Evolutionary conservation across 2,329 filamentous ascomycete genomes (phyloP).

Genomic region (Madurella fahalii): DNA sequence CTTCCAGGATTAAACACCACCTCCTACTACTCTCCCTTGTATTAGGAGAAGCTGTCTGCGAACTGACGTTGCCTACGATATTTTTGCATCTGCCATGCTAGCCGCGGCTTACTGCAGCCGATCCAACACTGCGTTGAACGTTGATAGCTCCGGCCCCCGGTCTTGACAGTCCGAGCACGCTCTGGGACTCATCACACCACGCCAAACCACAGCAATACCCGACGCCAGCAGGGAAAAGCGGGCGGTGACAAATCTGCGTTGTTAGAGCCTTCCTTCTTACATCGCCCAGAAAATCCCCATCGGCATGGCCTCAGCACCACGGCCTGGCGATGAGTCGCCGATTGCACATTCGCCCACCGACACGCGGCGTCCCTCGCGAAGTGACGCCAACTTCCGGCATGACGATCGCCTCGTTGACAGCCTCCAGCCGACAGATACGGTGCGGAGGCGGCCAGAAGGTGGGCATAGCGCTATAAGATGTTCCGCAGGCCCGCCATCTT

Average conservation of each 20-base stretch:
- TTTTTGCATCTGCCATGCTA: too few relatives aligned
- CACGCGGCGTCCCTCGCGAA: constrained; percentile 40
- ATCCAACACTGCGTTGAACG: too few relatives aligned
- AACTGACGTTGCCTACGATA: too few relatives aligned
- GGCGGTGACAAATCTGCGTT: not conserved
- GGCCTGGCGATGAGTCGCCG: constrained; percentile 34
- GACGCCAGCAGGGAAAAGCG: too few relatives aligned
- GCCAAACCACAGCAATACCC: too few relatives aligned
- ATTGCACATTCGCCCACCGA: constrained; percentile 47
- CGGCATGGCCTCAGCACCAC: constrained; percentile 44
- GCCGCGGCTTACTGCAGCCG: too few relatives aligned
- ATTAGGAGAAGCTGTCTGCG: too few relatives aligned
- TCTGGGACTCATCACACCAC: too few relatives aligned
- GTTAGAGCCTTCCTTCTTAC: not conserved
- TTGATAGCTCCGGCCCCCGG: too few relatives aligned
- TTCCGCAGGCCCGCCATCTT: constrained; percentile 9
- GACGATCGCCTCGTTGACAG: constrained; percentile 50
- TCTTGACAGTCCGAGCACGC: too few relatives aligned
- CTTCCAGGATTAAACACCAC: too few relatives aligned
- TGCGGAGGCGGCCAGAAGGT: constrained; percentile 59
- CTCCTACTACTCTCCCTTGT: too few relatives aligned
- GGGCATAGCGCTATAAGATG: constrained; percentile 27
- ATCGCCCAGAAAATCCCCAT: not conserved
- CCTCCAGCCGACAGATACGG: constrained; percentile 57
- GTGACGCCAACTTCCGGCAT: constrained; percentile 33